Percentiles rank a stretch among this genome's conserved stretches.
Conservation (phyloP, 2,329 filamentous ascomycete genomes). For the Aspergillus hortae region DNA sequence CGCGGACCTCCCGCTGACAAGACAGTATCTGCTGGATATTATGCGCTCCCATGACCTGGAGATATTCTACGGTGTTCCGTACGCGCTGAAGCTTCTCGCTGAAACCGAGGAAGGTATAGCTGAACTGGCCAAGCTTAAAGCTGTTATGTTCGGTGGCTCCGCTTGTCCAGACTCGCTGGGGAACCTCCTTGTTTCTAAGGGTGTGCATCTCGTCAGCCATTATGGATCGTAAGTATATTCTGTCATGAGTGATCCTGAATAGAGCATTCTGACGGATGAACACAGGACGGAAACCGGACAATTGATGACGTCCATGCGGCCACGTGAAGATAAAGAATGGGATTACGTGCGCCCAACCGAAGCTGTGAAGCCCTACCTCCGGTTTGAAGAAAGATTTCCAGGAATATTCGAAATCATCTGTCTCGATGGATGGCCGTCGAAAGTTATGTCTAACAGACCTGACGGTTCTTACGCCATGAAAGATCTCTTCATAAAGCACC, state of each 20-base stretch:
- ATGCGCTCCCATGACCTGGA: conserved; percentile 46
- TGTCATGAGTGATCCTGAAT: background rate
- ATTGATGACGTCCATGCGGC: conserved; percentile 58
- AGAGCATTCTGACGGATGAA: background rate
- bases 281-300: conserved; percentile 58
- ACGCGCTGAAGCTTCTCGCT: conserved; percentile 60
- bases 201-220: conserved; percentile 54
- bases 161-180: conserved; percentile 59
- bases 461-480: conserved; percentile 50
- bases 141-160: conserved; percentile 58
- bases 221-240: conserved; percentile 51
- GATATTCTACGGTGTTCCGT: conserved; percentile 61
- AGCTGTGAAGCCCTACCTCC: conserved; percentile 41
- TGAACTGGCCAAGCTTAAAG: conserved; percentile 44
- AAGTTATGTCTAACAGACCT: conserved; percentile 43
- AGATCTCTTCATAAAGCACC: conserved; percentile 48
- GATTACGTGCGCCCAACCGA: conserved; percentile 53
- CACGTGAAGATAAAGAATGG: conserved; percentile 55
- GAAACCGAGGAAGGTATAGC: conserved; percentile 56
- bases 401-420: conserved; percentile 37
- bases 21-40: conserved; percentile 44
- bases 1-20: conserved; percentile 53
- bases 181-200: conserved; percentile 49
- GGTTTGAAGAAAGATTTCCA: conserved; percentile 33
- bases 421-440: conserved; percentile 36